Conservation (phyloP, 2,329 filamentous ascomycete genomes). For the Leptographium wingfieldii region DNA sequence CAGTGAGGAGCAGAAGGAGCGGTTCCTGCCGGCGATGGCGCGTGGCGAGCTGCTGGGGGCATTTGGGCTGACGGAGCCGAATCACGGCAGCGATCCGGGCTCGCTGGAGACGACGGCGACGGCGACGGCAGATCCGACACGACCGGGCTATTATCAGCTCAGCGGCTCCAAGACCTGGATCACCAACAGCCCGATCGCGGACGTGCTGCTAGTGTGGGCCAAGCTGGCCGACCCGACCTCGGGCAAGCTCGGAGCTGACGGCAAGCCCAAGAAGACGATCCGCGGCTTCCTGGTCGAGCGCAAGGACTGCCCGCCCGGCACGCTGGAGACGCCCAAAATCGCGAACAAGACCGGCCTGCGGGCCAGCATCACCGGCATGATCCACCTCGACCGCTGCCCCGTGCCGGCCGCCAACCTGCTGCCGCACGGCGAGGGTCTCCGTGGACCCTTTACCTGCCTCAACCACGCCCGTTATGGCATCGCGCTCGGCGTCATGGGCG, state of each 20-base stretch:
- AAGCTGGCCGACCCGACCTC: constrained; percentile 85
- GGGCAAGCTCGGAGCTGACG: constrained; percentile 13
- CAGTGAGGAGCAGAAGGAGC: constrained; percentile 66
- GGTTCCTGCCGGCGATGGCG: constrained; percentile 62
- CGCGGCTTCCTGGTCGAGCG: constrained; percentile 85
- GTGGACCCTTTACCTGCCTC: constrained; percentile 82
- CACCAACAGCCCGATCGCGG: constrained; percentile 77
- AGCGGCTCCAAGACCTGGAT: constrained; percentile 83
- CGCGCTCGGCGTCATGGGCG: constrained; percentile 84
- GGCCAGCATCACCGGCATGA: constrained; percentile 95
- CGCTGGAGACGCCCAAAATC: constrained; percentile 79
- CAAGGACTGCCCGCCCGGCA: constrained; percentile 71
- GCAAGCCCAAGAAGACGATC: constrained; percentile 33
- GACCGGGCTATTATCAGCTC: constrained; percentile 63
- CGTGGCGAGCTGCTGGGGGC: constrained; percentile 66
- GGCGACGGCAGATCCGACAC: constrained; percentile 63
- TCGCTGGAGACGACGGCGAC: constrained; percentile 69
- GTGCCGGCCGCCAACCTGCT: constrained; percentile 91
- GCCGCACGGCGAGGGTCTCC: constrained; percentile 73
- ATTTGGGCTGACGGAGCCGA: constrained; percentile 78
- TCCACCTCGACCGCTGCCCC: constrained; percentile 82
- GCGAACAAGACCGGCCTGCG: constrained; percentile 93
- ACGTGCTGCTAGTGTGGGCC: constrained; percentile 78
- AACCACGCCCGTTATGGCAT: constrained; percentile 93
- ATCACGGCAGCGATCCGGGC: constrained; percentile 77